Base-by-base conservation (phyloP, 257 asterid species). In the Verbena officinalis region DNA sequence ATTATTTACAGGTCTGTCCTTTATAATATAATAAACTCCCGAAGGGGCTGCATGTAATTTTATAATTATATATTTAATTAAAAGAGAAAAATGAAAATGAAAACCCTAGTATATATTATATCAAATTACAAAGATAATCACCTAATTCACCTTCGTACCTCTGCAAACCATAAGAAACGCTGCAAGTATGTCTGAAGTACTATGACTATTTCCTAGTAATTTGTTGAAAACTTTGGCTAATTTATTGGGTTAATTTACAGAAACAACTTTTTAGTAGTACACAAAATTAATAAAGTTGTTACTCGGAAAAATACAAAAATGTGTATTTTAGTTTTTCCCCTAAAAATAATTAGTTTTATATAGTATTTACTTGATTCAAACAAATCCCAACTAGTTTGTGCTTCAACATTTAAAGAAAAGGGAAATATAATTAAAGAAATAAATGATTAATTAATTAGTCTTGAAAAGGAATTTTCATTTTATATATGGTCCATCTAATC, bases 401-500 rank as follows among this genome's bases (percentile, higher is more conserved):
- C 53, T 40, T 70, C 67, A 59, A 65, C 67, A 55, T 53, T 65
- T 48, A 4, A 30, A 65, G 73, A 64, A 36, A 58, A 69, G 17
- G 23, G 33, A 22, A 33, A 0, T 33, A 52, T 14, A 36, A 36
- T 34, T 42, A 27, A 3, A 13, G 7, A 5, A 23, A 30, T 19
- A 23, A 19, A 3, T 14, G 64, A 52, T 69, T 49, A 27, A 64
- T 36, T 44, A 11, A 27, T 27, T 27, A 27, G 5, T 27, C 33
- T 27, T 27, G 33, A 27, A 27, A 27, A 27, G 5, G 2, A 27
- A 27, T 27, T 27, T 9, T 65, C 19, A 60, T 21, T 56, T 59
- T 55, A 69, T 65, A 33, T 7, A 30, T 65, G 80, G 80, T 63
- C 73, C 76, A 60, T 70, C 72, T 75, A 70, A 75, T 75, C 69